Percentiles rank a stretch among this genome's conserved stretches.
Evolutionary conservation across 2,329 filamentous ascomycete genomes (phyloP).

Genomic region (Fusarium ramigenum): DNA sequence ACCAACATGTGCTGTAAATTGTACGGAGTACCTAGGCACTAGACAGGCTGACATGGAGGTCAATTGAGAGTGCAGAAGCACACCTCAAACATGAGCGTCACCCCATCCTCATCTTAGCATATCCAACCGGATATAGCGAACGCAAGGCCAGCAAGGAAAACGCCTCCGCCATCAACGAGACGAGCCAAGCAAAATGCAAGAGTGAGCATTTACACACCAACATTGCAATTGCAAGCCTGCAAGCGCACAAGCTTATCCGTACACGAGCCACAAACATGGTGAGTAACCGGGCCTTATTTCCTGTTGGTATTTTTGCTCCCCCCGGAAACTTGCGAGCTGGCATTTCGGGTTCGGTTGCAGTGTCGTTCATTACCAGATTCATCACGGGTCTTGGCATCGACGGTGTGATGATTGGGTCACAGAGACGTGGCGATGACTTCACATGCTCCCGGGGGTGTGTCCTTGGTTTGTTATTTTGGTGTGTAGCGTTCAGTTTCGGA

Average conservation of each 20-base stretch:
- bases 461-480: background rate
- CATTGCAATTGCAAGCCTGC: background rate
- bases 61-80: conserved; percentile 1
- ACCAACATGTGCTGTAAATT: background rate
- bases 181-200: conserved; percentile 16
- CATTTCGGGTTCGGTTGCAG: conserved; percentile 13
- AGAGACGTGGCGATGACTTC: conserved; percentile 42
- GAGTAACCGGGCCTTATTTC: conserved; percentile 1
- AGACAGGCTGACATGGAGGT: background rate
- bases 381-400: conserved; percentile 24
- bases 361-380: conserved; percentile 37
- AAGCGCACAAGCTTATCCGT: background rate
- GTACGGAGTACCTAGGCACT: background rate
- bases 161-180: conserved; percentile 7
- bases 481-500: conserved; percentile 10
- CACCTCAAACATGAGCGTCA: conserved; percentile 6
- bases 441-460: conserved; percentile 21
- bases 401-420: conserved; percentile 34
- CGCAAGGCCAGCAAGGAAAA: conserved; percentile 7
- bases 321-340: conserved; percentile 4
- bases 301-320: background rate
- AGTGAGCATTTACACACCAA: conserved; percentile 21
- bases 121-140: conserved; percentile 11
- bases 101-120: background rate
- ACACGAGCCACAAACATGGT: background rate